These are phyloP conservation scores for Cardamine chenopodiifolia DNA, from an alignment of 345 rosid genomes.

Conservation along the genomic window DNA sequence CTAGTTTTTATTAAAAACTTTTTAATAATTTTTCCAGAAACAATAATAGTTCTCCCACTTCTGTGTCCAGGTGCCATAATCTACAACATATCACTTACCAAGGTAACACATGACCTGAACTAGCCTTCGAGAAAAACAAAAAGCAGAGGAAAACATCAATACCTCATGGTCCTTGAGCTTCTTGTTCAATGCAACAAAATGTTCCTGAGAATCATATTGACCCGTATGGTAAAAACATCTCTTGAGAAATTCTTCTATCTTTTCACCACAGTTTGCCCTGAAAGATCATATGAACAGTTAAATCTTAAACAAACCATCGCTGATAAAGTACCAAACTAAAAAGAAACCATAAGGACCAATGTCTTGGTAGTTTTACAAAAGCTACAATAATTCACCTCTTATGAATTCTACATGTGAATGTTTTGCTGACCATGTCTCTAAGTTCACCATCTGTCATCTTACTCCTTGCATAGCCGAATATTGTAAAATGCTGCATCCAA, in stretches of 20 bases:
- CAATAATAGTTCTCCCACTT: not conserved
- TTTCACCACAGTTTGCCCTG: conserved; percentile 89
- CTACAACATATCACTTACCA: conserved; percentile 13
- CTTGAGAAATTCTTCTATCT: conserved; percentile 92
- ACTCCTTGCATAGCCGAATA: conserved; percentile 94
- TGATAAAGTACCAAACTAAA: not conserved
- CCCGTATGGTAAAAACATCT: conserved; percentile 98
- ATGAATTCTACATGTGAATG: conserved; percentile 93
- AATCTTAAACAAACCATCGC: conserved; percentile 16
- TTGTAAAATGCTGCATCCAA: conserved; percentile 75
- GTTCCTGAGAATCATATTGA: conserved; percentile 86
- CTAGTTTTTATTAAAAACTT: no score
- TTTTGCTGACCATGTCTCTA: conserved; percentile 90
- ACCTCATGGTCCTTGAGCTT: conserved; percentile 94
- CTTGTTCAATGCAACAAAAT: conserved; percentile 76
- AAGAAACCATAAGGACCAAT: not conserved
- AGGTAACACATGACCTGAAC: conserved; percentile 1
- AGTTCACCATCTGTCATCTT: conserved; percentile 95
- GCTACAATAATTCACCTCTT: conserved; percentile 60
- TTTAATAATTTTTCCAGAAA: not conserved
- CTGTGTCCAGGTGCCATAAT: not conserved
- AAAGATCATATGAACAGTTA: conserved; percentile 23
- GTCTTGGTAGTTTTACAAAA: not conserved
- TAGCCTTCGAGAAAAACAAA: not conserved
- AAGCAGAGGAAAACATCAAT: conserved; percentile 29